Base-by-base conservation (phyloP, 2,329 filamentous ascomycete genomes). In the Mycogone perniciosa region DNA sequence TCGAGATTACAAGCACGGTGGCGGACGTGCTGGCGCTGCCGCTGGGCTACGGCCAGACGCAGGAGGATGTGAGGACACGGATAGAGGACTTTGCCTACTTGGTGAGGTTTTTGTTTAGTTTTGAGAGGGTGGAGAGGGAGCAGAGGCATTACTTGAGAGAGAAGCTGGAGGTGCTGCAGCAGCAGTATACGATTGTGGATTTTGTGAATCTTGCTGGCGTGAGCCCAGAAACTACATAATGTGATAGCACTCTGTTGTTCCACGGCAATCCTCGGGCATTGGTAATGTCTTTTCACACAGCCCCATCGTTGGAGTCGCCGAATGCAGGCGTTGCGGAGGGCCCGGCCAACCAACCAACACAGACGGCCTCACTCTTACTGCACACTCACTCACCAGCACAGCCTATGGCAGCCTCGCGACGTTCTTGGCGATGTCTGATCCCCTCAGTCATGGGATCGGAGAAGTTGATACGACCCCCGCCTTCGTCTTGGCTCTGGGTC, bases 1-100 rank as follows among this genome's bases (percentile, higher is more conserved):
- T 82, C 50, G 79, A 82, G 57, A 79, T 82, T 54, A 76, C 77
- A 0, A 79, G 77, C 59, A 81, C 77, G 2, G 77, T 82, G 42
- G 77, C 78, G 7, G 79, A 82, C 55, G 79, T 82, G 2, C 69
- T 81, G 26, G 75, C 77, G 41, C 65, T 80, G 10, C 74, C 76
- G 0, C 68, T 71, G 6, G 70, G 69, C 0, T 70, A 71, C 0
- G 54, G 56, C 27, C 46, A 64, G 49, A 60, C 58, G 7, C 62
- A 72, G 4, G 68, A 74, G 37, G 75, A 77, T 31, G 73, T 72
- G 2, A 65, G 68, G 5, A 66, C 71, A 4, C 67, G 75, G 11
- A 73, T 80, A 42, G 72, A 79, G 48, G 78, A 81, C 55, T 77
- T 80, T 53, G 59, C 76, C 6, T 78, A 76, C 45, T 64, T 80